Conservation (phyloP, 2,329 filamentous ascomycete species). For the Sarocladium strictum region DNA sequence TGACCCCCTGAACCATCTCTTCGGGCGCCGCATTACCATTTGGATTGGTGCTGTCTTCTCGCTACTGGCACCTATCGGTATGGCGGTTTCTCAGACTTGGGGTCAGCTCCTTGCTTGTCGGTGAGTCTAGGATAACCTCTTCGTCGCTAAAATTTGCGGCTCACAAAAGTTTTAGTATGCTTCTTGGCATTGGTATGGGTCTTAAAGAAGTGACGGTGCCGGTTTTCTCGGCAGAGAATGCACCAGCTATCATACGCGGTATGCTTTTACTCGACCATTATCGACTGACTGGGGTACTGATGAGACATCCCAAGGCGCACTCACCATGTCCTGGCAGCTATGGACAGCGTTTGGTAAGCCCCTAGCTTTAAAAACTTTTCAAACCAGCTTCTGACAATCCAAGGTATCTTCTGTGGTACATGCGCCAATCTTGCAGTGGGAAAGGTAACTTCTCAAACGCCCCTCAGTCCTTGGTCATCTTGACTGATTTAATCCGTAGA, state of each 20-base stretch:
- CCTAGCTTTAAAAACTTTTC: too few relatives aligned
- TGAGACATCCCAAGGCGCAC: background rate
- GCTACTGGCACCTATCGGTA: background rate
- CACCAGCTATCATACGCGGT: conserved; percentile 44
- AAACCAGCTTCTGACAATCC: too few relatives aligned
- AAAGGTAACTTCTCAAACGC: background rate
- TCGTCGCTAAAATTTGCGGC: background rate
- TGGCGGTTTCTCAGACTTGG: conserved; percentile 5
- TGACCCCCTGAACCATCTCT: conserved; percentile 6
- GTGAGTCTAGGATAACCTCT: background rate
- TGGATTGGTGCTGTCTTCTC: conserved; percentile 7
- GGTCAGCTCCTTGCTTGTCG: background rate
- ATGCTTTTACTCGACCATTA: conserved; percentile 33
- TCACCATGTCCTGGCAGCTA: conserved; percentile 5
- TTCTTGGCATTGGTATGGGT: conserved; percentile 59
- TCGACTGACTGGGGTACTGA: conserved; percentile 15
- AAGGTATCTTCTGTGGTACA: conserved; percentile 60
- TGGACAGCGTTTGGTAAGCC: conserved; percentile 2
- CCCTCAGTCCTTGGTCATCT: background rate
- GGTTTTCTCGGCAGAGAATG: conserved; percentile 47
- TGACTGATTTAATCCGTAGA: background rate
- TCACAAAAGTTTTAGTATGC: conserved; percentile 17
- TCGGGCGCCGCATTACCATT: conserved; percentile 2
- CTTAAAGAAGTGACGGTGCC: conserved; percentile 43
- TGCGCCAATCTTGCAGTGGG: conserved; percentile 51